Conservation (phyloP, 768 basidiomycete species). For the Russula earlei region DNA sequence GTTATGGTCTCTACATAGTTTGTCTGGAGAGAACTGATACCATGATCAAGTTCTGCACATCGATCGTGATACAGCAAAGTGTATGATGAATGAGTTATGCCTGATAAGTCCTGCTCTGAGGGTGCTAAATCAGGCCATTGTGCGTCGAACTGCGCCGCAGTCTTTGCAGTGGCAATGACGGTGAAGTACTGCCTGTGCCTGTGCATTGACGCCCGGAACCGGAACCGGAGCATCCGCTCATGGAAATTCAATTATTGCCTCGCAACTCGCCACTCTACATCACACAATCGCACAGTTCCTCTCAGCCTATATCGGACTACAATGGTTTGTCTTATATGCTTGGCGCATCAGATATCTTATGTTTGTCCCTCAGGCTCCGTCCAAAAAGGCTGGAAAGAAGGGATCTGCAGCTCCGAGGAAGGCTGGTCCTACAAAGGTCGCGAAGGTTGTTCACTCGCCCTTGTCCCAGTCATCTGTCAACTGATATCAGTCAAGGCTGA, state of each 20-base stretch:
- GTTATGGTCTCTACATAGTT: too few species aligned
- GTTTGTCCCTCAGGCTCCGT: constrained; percentile 45
- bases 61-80: too few species aligned
- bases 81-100: too few species aligned
- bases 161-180: too few species aligned
- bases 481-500: constrained; percentile 57
- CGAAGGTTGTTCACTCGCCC: constrained; percentile 48
- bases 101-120: too few species aligned
- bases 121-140: too few species aligned
- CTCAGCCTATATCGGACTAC: constrained; percentile 2
- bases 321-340: constrained; percentile 6
- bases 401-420: constrained; percentile 56
- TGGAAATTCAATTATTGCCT: not conserved
- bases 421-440: constrained; percentile 48
- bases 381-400: constrained; percentile 89
- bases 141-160: too few species aligned
- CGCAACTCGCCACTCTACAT: constrained; percentile 3
- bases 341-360: not conserved
- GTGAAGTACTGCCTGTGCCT: too few species aligned
- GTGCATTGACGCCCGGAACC: not conserved
- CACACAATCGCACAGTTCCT: not conserved
- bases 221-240: not conserved
- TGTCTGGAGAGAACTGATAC: too few species aligned
- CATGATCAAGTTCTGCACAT: too few species aligned
- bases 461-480: not conserved